Conservation (phyloP, 2,329 filamentous ascomycete species). For the Phaeosphaeria sp. region DNA sequence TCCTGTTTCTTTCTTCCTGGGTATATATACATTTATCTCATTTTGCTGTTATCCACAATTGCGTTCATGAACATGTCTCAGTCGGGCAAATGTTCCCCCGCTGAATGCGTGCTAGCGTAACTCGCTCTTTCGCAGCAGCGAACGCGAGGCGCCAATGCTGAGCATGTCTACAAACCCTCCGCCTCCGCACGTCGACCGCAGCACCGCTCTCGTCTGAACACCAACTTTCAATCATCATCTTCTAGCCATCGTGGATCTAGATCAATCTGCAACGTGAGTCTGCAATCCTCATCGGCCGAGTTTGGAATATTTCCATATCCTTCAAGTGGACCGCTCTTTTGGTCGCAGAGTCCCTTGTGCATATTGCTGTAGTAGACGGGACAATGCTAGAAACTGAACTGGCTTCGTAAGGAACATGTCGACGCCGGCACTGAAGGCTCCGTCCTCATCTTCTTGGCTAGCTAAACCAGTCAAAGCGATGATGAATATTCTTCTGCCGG, state of each 20-base stretch:
- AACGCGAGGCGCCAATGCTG: not conserved
- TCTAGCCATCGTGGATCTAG: too few species aligned
- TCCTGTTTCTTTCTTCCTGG: not conserved
- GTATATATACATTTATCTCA: constrained; percentile 1
- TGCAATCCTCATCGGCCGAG: too few species aligned
- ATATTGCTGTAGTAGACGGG: too few species aligned
- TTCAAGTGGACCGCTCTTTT: too few species aligned
- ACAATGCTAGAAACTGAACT: too few species aligned
- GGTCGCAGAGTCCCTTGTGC: too few species aligned
- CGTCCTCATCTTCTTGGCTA: not conserved
- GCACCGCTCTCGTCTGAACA: too few species aligned
- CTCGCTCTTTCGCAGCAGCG: constrained; percentile 1
- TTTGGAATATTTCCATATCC: too few species aligned
- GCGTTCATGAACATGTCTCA: not conserved
- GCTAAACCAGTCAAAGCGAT: not conserved
- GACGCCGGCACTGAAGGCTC: not conserved
- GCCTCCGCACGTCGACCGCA: too few species aligned
- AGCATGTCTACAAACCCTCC: not conserved
- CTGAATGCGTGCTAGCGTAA: not conserved
- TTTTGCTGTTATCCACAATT: not conserved
- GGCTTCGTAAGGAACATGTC: not conserved
- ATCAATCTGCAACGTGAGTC: too few species aligned
- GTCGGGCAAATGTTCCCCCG: constrained; percentile 2
- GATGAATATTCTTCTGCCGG: not conserved
- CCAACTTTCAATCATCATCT: too few species aligned